These are phyloP conservation scores for Talaromyces sp. DNA, from an alignment of 2,329 filamentous ascomycete species.

Conservation along the genomic window DNA sequence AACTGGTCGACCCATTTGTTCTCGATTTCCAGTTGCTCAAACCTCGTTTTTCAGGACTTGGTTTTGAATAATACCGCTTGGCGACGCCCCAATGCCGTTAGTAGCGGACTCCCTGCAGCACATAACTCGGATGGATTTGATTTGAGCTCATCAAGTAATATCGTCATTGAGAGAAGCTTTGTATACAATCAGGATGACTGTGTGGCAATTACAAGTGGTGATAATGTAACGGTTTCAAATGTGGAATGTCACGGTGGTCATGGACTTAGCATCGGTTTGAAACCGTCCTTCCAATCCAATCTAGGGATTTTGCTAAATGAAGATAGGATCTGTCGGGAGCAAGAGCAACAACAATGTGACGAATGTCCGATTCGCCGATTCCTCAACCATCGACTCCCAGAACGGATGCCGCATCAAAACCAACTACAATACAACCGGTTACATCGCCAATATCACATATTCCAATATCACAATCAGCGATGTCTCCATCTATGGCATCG, in stretches of 20 bases:
- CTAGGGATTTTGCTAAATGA: not conserved
- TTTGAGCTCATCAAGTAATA: not conserved
- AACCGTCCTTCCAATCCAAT: not conserved
- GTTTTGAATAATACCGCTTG: constrained; percentile 1
- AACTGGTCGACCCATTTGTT: constrained; percentile 7
- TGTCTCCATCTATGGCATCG: not conserved
- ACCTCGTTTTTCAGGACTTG: not conserved
- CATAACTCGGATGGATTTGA: not conserved
- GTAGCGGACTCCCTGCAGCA: not conserved
- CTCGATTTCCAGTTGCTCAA: not conserved
- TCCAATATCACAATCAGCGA: not conserved
- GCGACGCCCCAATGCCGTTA: not conserved
- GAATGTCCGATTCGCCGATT: not conserved
- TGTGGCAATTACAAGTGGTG: not conserved
- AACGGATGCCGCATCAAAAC: not conserved
- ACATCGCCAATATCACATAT: not conserved
- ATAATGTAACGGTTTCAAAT: not conserved
- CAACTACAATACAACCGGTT: not conserved
- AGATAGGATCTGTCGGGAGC: not conserved
- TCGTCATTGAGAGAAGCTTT: not conserved
- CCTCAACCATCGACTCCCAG: not conserved
- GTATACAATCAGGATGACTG: not conserved
- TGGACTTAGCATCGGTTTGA: not conserved
- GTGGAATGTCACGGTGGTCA: not conserved
- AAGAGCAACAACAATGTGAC: not conserved